phyloP scores from a whole-genome alignment of 208 protist genomes.

The Blastocrithidia nonstop region DNA sequence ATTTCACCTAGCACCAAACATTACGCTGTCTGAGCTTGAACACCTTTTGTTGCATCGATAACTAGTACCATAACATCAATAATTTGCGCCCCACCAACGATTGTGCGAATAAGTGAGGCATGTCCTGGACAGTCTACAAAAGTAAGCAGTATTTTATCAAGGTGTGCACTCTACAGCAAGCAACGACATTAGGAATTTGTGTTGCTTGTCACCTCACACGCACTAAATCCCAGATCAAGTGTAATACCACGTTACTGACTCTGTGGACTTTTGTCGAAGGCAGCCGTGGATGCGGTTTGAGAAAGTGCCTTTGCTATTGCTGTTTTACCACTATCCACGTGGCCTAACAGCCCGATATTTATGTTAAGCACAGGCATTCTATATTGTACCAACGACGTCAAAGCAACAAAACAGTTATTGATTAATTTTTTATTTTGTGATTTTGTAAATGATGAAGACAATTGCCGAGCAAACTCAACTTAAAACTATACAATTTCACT shows the following conservation, averaged over 20 bases:
- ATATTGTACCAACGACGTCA: conserved; percentile 1
- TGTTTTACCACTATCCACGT: conserved; percentile 98
- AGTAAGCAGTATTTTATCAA: conserved; percentile 72
- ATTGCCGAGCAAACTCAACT: background rate
- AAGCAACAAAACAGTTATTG: no score
- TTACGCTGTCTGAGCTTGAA: conserved; percentile 98
- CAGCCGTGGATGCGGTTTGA: conserved; percentile 85
- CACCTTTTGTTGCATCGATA: conserved; percentile 93
- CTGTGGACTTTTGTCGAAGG: conserved; percentile 96
- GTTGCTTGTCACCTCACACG: conserved; percentile 14
- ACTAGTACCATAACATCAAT: conserved; percentile 97
- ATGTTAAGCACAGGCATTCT: conserved; percentile 64
- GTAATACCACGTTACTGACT: conserved; percentile 94
- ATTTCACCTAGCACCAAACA: conserved; percentile 79
- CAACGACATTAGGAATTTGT: conserved; percentile 7
- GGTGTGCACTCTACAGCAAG: conserved; percentile 4
- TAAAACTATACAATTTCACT: background rate
- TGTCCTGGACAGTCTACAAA: conserved; percentile 98
- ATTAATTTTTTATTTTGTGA: no score
- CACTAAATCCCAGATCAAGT: conserved; percentile 96
- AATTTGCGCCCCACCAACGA: conserved; percentile 97
- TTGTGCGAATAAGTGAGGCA: conserved; percentile 94
- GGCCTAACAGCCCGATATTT: conserved; percentile 92
- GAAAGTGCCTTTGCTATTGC: conserved; percentile 85
- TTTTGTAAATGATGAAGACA: no score